Conservation (phyloP, 2,329 filamentous ascomycete species). For the Diaporthe ampelina region DNA sequence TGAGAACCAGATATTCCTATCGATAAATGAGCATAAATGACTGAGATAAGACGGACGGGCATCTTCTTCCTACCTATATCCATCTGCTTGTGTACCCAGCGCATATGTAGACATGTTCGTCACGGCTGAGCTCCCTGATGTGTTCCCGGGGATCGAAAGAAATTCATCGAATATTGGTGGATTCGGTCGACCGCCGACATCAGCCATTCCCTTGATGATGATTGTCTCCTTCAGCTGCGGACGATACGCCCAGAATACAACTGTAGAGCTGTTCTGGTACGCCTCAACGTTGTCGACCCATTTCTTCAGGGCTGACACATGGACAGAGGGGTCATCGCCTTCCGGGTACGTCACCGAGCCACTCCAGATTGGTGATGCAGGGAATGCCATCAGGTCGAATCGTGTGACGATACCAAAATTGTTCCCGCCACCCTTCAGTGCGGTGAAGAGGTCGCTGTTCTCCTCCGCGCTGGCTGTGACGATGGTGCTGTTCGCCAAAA, state of each 20-base stretch:
- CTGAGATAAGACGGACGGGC: neutral
- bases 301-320: neutral
- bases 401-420: neutral
- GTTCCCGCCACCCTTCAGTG: neutral
- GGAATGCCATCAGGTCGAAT: neutral
- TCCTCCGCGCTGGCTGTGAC: neutral
- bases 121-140: neutral
- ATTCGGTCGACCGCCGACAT: neutral
- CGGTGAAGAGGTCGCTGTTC: neutral
- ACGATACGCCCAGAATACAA: neutral
- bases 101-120: neutral
- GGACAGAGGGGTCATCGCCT: neutral
- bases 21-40: neutral
- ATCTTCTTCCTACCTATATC: neutral
- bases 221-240: neutral
- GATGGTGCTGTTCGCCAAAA: neutral
- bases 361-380: neutral
- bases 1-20: neutral
- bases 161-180: neutral
- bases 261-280: neutral
- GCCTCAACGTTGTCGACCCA: constrained; percentile 2
- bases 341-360: neutral
- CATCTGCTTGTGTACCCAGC: neutral
- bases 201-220: neutral
- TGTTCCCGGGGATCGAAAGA: neutral